Base-by-base conservation (phyloP, 2,329 filamentous ascomycete species). In the Aspergillus fischeri region DNA sequence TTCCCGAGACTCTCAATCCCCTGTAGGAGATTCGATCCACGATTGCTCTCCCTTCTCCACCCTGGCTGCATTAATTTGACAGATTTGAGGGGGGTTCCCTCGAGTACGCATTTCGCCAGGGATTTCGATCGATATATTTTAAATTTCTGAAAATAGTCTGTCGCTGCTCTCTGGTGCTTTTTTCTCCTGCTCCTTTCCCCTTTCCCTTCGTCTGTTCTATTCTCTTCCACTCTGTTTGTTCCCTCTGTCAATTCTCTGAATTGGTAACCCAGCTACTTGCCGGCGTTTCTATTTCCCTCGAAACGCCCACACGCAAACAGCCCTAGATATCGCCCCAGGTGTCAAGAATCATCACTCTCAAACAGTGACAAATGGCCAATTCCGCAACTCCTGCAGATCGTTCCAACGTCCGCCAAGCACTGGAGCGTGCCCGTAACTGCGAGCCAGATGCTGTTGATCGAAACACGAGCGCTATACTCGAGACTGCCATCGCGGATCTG, bases 351-450 rank as follows among this genome's bases (percentile, higher is more conserved):
- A 50, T 49, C 42, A 14, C 49, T 49, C 29, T 53, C 50, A 14
- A 10, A 17, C 10, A 5, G 11, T 24, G 44, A 47, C 60, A 56
- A 47, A 75, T 74, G 73, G 65, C 77, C 60, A 76, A 74, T 54
- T 65, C 64, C 44, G 65, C 71, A 53, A 66, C 66, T 32, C 63
- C 67, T 35, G 64, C 65, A 58, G 64, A 69, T 56, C 61, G 63
- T 54, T 58, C 81, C 59, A 78, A 77, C 54, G 83, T 91, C 55
- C 79, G 84, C 60, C 82, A 86, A 71, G 90, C 90, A 25, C 81
- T 95, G 54, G 86, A 92, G 67, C 83, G 89, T 58, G 91, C 89
- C 14, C 84, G 90, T 60, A 89, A 92, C 70, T 87, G 81, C 68
- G 83, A 87, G 58, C 86, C 87, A 59, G 87, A 85, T 56, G 78